These are phyloP conservation scores for Fusarium sp. DNA, from an alignment of 2,329 filamentous ascomycete species.

Conservation along the genomic window DNA sequence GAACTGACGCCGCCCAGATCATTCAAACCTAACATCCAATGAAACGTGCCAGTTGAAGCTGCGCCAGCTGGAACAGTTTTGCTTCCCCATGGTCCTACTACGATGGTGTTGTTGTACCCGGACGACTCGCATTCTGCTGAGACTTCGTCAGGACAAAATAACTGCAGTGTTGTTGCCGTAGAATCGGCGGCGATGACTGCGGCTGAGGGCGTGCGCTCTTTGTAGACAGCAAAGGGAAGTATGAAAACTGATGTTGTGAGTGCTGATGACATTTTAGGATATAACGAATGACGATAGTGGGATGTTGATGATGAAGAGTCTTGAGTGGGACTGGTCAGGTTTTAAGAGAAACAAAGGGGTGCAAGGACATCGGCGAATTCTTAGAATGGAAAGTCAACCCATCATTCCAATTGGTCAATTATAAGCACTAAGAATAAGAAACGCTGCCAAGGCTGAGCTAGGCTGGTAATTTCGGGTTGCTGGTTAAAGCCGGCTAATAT, in stretches of 20 bases:
- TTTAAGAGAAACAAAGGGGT: background rate
- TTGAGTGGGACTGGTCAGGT: background rate
- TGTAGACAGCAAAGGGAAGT: background rate
- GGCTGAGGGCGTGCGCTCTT: background rate
- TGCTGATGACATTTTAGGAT: background rate
- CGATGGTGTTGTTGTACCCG: background rate
- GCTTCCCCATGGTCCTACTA: constrained; percentile 15
- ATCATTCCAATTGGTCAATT: background rate
- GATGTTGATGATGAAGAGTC: background rate
- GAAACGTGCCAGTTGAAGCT: constrained; percentile 6
- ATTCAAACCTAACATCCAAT: background rate
- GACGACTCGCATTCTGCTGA: background rate
- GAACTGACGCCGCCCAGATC: background rate
- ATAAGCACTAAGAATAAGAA: too few species aligned
- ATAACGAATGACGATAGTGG: background rate
- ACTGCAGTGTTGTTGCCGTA: constrained; percentile 1
- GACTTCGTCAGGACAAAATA: background rate
- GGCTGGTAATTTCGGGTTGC: background rate
- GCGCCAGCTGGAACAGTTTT: constrained; percentile 1
- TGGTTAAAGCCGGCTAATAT: background rate
- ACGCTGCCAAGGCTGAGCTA: background rate
- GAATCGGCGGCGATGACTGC: background rate
- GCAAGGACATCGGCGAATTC: background rate
- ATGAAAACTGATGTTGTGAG: constrained; percentile 9
- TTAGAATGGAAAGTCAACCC: background rate